Evolutionary conservation across 2,329 filamentous ascomycete species (phyloP).

Genomic region (Sporothrix curviconia): DNA sequence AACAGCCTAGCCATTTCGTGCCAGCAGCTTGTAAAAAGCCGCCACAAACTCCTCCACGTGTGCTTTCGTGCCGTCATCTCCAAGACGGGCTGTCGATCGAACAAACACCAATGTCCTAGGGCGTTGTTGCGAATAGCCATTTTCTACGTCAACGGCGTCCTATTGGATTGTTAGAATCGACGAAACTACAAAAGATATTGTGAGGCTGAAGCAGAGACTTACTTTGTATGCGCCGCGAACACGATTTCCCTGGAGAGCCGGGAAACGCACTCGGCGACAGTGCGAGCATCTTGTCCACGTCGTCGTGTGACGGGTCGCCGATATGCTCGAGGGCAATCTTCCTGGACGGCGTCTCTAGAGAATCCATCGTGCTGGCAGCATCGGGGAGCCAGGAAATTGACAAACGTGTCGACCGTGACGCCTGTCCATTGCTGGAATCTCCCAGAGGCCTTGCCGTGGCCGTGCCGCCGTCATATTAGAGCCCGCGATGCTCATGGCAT

Average conservation of each 20-base stretch:
- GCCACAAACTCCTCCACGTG: not conserved
- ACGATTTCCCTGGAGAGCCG: slow-evolving; percentile 22
- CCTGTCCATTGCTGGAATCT: slow-evolving; percentile 73
- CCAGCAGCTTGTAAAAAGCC: not conserved
- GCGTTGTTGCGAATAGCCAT: slow-evolving; percentile 15
- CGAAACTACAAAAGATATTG: not conserved
- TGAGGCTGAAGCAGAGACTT: not conserved
- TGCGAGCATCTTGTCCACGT: not conserved
- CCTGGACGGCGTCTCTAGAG: too few species aligned
- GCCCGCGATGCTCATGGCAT: slow-evolving; percentile 44
- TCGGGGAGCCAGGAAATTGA: slow-evolving; percentile 68
- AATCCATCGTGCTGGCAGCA: not conserved
- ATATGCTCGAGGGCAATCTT: not conserved
- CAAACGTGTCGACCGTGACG: slow-evolving; percentile 60
- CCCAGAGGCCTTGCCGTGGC: slow-evolving; percentile 62
- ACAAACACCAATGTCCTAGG: slow-evolving; percentile 22
- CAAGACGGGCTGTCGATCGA: slow-evolving; percentile 14
- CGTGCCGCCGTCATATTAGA: slow-evolving; percentile 34
- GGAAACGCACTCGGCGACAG: slow-evolving; percentile 9
- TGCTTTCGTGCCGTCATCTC: not conserved
- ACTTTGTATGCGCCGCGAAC: slow-evolving; percentile 26
- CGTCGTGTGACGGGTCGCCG: slow-evolving; percentile 1
- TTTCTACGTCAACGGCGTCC: slow-evolving; percentile 21
- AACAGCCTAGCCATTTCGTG: too few species aligned
- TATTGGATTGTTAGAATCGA: not conserved